A percentile compares a stretch with the other conserved stretches of the same genome.
phyloP scores from a whole-genome alignment of 177 flowering plant genomes.

The Telopea speciosissima region DNA sequence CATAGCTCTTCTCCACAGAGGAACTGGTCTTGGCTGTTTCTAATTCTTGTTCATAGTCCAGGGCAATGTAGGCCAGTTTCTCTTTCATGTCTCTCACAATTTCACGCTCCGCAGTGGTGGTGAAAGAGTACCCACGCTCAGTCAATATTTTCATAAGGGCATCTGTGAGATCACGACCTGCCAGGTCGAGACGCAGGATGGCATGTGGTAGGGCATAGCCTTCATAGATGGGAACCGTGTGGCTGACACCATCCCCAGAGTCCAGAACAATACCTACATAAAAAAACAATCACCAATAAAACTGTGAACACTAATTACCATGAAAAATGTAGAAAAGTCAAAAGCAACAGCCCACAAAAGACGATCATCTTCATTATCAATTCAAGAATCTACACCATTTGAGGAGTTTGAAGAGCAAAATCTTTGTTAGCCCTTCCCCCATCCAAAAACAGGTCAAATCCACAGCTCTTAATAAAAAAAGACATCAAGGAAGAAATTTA shows the following conservation, averaged over 20 bases:
- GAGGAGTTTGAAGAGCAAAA: too few species aligned
- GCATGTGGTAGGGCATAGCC: conserved; percentile 39
- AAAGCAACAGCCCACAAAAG: neutral
- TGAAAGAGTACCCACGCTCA: conserved; percentile 26
- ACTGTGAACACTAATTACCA: neutral
- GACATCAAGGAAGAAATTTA: too few species aligned
- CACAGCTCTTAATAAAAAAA: too few species aligned
- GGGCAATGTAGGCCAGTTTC: conserved; percentile 34
- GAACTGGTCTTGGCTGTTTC: conserved; percentile 29
- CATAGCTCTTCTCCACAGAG: conserved; percentile 31
- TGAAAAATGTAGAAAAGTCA: neutral
- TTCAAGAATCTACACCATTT: too few species aligned
- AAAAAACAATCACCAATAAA: neutral
- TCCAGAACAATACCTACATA: conserved; percentile 26
- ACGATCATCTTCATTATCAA: too few species aligned
- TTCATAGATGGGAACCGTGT: conserved; percentile 34
- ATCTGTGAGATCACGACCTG: conserved; percentile 33
- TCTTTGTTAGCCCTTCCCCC: too few species aligned
- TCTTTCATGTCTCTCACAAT: conserved; percentile 35
- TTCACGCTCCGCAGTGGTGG: conserved; percentile 26
- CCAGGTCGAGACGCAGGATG: conserved; percentile 32
- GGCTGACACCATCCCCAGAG: conserved; percentile 36
- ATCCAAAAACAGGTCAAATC: too few species aligned
- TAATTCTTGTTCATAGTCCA: conserved; percentile 33
- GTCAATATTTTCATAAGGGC: conserved; percentile 23